These are phyloP conservation scores for Amaranthus palmeri DNA, from an alignment of 148 eudicot genomes.

Conservation along the genomic window DNA sequence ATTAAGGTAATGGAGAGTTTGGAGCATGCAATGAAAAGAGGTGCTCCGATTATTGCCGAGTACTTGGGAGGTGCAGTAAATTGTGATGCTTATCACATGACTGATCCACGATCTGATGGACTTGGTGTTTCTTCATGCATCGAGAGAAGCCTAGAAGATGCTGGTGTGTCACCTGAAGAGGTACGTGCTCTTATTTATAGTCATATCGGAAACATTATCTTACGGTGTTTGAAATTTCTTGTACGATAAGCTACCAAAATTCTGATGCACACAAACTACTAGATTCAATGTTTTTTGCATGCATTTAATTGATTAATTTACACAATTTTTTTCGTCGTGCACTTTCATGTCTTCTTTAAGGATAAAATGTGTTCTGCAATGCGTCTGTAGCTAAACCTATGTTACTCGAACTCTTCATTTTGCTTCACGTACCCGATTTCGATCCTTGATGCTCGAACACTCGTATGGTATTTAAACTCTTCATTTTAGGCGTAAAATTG, in stretches of 20 bases:
- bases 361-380: too few relatives aligned
- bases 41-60: conserved; percentile 87
- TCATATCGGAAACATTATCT: neutral
- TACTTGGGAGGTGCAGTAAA: conserved; percentile 92
- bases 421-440: too few relatives aligned
- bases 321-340: too few relatives aligned
- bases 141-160: conserved; percentile 71
- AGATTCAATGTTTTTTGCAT: too few relatives aligned
- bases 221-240: neutral
- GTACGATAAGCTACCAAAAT: neutral
- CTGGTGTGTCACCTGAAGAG: conserved; percentile 97
- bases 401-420: too few relatives aligned
- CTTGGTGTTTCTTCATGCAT: conserved; percentile 96
- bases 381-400: too few relatives aligned
- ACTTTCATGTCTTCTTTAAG: too few relatives aligned
- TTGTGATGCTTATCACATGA: conserved; percentile 98
- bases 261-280: neutral
- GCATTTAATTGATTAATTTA: too few relatives aligned
- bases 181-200: conserved; percentile 28
- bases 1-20: conserved; percentile 90
- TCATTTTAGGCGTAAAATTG: too few relatives aligned
- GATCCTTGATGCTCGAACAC: too few relatives aligned
- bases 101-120: conserved; percentile 95
- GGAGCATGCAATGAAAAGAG: conserved; percentile 95
- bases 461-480: too few relatives aligned